phyloP scores from a whole-genome alignment of 352 stramenopile species.

The Aphanomyces stellatus region DNA sequence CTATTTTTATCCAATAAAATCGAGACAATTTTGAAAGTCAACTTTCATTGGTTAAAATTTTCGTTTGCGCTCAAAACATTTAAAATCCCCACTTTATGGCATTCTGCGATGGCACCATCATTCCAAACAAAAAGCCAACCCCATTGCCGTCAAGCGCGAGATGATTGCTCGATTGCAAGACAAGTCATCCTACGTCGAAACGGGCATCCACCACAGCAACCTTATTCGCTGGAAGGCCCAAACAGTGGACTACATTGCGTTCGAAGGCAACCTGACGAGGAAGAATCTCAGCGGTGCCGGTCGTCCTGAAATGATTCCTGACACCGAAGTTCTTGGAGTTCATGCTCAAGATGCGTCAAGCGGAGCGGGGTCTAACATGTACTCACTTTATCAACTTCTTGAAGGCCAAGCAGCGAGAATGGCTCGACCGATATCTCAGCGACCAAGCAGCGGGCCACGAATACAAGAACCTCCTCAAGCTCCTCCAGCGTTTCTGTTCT shows the following conservation, averaged over 20 bases:
- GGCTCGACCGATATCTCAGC: slow-evolving; percentile 2
- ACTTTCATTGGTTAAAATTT: background rate
- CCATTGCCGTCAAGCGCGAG: background rate
- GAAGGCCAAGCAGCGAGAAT: background rate
- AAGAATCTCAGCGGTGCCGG: background rate
- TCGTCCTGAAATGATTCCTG: background rate
- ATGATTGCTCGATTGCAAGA: background rate
- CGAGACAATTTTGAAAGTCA: background rate
- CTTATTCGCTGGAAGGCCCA: background rate
- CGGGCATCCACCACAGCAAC: background rate
- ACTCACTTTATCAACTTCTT: slow-evolving; percentile 6
- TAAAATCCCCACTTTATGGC: background rate
- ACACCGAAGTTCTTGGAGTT: background rate
- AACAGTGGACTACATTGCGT: background rate
- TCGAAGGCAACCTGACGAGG: background rate
- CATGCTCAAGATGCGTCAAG: background rate
- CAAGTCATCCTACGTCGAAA: background rate
- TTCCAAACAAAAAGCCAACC: slow-evolving; percentile 11
- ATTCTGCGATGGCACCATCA: slow-evolving; percentile 1
- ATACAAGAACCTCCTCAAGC: background rate
- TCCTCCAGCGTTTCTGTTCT: background rate
- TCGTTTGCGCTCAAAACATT: background rate
- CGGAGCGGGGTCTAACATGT: background rate
- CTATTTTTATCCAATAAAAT: background rate
- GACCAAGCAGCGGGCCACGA: background rate